Base-by-base conservation (phyloP, 176 grass and related monocot genomes). In the Pontederia crassipes region DNA sequence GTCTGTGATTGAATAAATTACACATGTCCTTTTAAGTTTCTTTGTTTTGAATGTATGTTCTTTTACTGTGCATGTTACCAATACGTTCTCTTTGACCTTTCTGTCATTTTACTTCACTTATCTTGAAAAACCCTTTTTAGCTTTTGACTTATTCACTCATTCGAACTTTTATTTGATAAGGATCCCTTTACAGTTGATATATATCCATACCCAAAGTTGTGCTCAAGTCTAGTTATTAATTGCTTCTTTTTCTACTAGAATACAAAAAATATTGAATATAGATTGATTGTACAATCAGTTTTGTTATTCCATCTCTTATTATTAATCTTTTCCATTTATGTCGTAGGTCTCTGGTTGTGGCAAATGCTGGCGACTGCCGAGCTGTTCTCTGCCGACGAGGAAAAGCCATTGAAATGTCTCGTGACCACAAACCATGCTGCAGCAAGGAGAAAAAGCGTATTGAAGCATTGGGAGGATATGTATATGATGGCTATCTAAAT, bases 291-390 rank as follows among this genome's bases (percentile, higher is more conserved):
- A 24, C 20, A 24, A 24, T 24, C 20, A 24, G 20, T 24, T 24
- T 24, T 24, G 20, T 24, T 24, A 24, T 24, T 24, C 20, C 20
- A 24, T 24, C 20, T 24, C 20, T 24, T 24, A 24, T 24, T 24
- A 24, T 49, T 28, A n/a, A 69, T 49, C 71, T 16, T 57, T 61
- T 58, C 13, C 24, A 12, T 52, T 15, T 72, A 18, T 61, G 58
- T 28, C 7, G 59, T 71, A 97, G 93, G 84, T 91, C 81, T 16
- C 80, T 97, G 59, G 70, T 97, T 51, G 93, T 97, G 14, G 93
- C 84, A 15, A 97, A 97, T 83, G 93, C 81, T 65, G 87, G 93
- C 64, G 93, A 91, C 59, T 97, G 93, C 67, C 72, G 87, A 66
- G 93, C 93, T 53, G 93, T 97, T 35, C 81, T 97, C 67, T 88